A percentile compares a stretch with the other conserved stretches of the same genome.
These are phyloP conservation scores for Cutaneotrichosporon sp. DNA, from an alignment of 1,284 basidiomycete genomes.

Conservation along the genomic window DNA sequence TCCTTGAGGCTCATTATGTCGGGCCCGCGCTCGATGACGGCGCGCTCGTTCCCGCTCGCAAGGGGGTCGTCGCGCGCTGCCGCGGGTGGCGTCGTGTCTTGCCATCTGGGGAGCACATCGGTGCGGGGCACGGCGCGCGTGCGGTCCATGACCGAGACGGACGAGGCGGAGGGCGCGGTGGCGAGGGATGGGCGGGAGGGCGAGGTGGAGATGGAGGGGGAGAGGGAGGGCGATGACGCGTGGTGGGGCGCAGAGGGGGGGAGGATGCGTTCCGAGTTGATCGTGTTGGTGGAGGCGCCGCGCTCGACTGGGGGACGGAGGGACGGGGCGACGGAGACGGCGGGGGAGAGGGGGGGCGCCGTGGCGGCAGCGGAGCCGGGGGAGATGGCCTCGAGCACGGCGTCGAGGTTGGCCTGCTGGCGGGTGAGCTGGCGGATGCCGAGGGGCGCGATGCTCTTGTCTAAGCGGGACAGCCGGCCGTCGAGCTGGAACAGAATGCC, in stretches of 20 bases:
- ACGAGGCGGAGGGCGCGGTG: background rate
- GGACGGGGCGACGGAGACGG: background rate
- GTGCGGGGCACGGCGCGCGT: conserved; percentile 19
- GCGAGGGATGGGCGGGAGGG: background rate
- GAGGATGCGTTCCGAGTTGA: background rate
- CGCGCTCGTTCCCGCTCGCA: conserved; percentile 39
- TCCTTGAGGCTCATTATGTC: conserved; percentile 46
- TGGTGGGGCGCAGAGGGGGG: background rate
- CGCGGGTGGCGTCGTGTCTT: conserved; percentile 6
- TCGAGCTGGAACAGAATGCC: conserved; percentile 52
- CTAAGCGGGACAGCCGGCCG: conserved; percentile 46
- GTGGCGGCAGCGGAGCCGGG: background rate
- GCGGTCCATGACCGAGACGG: conserved; percentile 23
- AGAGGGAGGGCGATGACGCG: background rate
- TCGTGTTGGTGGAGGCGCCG: background rate
- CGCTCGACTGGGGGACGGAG: background rate
- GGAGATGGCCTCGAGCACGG: conserved; percentile 6
- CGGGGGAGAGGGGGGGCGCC: background rate
- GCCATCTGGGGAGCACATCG: conserved; percentile 20
- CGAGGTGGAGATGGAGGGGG: background rate
- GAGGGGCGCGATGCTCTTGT: conserved; percentile 52
- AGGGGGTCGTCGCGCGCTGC: conserved; percentile 1
- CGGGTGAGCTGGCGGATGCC: conserved; percentile 46
- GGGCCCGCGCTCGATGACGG: conserved; percentile 39
- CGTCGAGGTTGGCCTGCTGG: conserved; percentile 20